Conservation (phyloP, 73 alveolate genomes). For the Breviolum minutum region DNA sequence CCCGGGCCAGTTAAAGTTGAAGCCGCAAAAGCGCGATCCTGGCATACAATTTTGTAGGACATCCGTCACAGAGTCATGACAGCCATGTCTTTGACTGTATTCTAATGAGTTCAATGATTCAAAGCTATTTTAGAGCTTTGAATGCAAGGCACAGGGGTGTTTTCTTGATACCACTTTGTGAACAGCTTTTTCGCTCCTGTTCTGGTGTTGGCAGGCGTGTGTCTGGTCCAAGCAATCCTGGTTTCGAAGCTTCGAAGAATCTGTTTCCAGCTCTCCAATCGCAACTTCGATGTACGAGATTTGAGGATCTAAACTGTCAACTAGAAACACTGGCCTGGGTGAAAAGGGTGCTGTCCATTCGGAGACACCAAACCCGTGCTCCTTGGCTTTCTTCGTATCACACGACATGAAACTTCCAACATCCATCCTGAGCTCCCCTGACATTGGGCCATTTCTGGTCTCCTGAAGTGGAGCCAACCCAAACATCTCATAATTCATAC, state of each 20-base stretch:
- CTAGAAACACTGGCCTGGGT: neutral
- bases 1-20: conserved; percentile 2
- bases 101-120: neutral
- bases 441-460: conserved; percentile 34
- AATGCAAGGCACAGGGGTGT: too few relatives aligned
- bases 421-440: neutral
- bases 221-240: conserved; percentile 41
- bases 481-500: too few relatives aligned
- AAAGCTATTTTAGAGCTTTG: too few relatives aligned
- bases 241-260: neutral
- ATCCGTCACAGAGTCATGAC: neutral
- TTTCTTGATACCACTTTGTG: too few relatives aligned
- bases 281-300: too few relatives aligned
- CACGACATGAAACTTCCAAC: neutral
- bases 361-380: conserved; percentile 48
- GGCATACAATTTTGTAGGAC: too few relatives aligned
- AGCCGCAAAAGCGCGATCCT: neutral
- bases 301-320: too few relatives aligned
- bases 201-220: conserved; percentile 54
- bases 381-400: neutral
- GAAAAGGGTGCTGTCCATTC: conserved; percentile 58
- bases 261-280: neutral
- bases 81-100: neutral
- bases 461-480: neutral
- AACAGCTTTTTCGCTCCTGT: neutral